phyloP scores from a whole-genome alignment of 495 filamentous ascomycete species.

The Xylaria sp. region DNA sequence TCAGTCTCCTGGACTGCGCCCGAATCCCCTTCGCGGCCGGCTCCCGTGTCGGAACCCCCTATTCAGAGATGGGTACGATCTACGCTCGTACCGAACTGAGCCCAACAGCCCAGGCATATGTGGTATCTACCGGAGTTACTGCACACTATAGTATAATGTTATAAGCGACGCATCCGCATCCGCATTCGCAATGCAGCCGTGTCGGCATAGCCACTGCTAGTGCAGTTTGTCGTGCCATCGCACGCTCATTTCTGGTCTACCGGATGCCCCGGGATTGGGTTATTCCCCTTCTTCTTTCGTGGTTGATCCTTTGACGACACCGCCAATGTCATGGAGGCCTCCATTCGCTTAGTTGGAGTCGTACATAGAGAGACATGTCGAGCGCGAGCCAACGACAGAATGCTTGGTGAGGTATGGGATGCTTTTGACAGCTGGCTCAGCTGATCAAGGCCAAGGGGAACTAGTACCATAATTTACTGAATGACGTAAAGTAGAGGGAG shows the following conservation, averaged over 20 bases:
- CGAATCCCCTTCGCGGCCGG: background rate
- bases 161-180: background rate
- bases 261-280: background rate
- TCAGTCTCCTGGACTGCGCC: background rate
- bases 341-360: background rate
- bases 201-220: constrained; percentile 21
- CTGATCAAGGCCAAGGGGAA: background rate
- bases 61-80: background rate
- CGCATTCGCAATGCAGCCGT: background rate
- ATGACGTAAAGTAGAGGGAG: background rate
- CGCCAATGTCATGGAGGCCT: background rate
- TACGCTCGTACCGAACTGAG: background rate
- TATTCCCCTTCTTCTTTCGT: background rate
- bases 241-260: background rate
- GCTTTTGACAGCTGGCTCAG: background rate
- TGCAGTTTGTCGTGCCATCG: background rate
- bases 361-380: background rate
- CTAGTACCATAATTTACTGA: background rate
- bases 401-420: background rate
- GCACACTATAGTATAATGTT: background rate
- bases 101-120: background rate
- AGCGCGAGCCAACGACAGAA: background rate
- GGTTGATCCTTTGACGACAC: background rate
- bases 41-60: background rate
- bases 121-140: background rate